A percentile compares a stretch with the other conserved stretches of the same genome.
phyloP scores from a whole-genome alignment of 129 eudicot genomes.

The Solidago caesia region DNA sequence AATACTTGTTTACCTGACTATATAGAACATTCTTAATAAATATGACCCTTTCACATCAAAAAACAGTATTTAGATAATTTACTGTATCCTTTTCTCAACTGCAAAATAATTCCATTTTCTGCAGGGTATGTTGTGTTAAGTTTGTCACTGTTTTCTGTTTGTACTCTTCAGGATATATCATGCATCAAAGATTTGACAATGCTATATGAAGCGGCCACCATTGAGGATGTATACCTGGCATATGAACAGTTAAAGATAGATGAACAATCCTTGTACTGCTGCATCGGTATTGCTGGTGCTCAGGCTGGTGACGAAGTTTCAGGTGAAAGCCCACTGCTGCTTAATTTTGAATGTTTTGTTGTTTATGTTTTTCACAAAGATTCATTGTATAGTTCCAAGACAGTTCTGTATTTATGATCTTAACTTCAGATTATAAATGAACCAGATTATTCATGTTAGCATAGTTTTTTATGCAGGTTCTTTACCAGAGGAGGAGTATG shows the following conservation, averaged over 20 bases:
- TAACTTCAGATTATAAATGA: not conserved
- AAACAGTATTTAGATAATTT: not conserved
- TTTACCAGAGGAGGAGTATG: slow-evolving; percentile 57
- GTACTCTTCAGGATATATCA: slow-evolving; percentile 64
- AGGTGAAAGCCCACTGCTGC: slow-evolving; percentile 38
- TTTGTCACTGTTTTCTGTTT: not conserved
- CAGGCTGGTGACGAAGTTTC: slow-evolving; percentile 64
- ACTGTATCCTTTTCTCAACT: not conserved
- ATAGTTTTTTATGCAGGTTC: slow-evolving; percentile 32
- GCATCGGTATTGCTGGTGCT: slow-evolving; percentile 93
- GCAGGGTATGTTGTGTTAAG: not conserved
- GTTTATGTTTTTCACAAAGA: not conserved
- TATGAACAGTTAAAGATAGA: slow-evolving; percentile 90
- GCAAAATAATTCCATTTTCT: not conserved
- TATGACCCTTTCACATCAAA: not conserved
- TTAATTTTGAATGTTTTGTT: not conserved
- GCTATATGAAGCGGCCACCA: slow-evolving; percentile 81
- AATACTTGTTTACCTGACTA: no score
- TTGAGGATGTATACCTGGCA: slow-evolving; percentile 80
- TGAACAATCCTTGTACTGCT: slow-evolving; percentile 74
- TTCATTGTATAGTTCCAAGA: not conserved
- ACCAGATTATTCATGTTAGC: no score
- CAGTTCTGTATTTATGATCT: not conserved
- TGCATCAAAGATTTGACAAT: slow-evolving; percentile 80
- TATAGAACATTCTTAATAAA: not conserved